Conservation (phyloP, 2,329 filamentous ascomycete species). For the Penicillium sp. region DNA sequence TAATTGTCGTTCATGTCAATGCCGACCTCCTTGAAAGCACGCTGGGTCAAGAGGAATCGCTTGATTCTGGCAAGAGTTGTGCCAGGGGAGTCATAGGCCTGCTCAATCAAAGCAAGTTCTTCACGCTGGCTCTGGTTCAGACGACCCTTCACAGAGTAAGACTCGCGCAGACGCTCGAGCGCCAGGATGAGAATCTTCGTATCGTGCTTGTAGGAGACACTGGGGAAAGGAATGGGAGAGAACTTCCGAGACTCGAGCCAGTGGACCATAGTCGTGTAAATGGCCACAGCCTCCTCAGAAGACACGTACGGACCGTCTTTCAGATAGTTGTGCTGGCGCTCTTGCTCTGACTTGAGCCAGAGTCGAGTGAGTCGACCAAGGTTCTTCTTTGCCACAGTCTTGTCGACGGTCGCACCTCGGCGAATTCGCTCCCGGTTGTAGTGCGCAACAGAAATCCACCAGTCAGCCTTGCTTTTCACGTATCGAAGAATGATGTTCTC, state of each 20-base stretch:
- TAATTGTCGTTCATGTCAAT: constrained; percentile 99
- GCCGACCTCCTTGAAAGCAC: constrained; percentile 98
- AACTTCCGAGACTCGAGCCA: constrained; percentile 99
- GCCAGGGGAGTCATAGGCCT: constrained; percentile 96
- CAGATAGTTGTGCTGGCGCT: constrained; percentile 98
- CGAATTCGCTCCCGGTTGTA: constrained; percentile 98
- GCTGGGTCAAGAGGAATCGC: constrained; percentile 92
- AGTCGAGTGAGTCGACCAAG: constrained; percentile 89
- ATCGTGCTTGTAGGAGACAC: constrained; percentile 98
- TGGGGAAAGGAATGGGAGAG: constrained; percentile 97
- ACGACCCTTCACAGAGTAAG: constrained; percentile 95
- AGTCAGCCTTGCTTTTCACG: constrained; percentile 98
- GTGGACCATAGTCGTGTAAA: constrained; percentile 98
- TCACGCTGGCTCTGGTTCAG: constrained; percentile 97
- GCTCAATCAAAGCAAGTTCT: constrained; percentile 93
- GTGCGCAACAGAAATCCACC: constrained; percentile 99
- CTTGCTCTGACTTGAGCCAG: constrained; percentile 98
- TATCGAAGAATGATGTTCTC: constrained; percentile 99
- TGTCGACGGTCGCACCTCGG: constrained; percentile 94
- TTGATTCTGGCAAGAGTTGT: constrained; percentile 97
- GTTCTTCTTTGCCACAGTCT: constrained; percentile 99
- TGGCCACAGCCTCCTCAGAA: constrained; percentile 96
- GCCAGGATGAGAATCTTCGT: constrained; percentile 98
- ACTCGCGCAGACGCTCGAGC: constrained; percentile 86
- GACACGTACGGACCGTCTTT: constrained; percentile 99